Evolutionary conservation across 495 filamentous ascomycete species (phyloP).

Genomic region (Tuber borchii): DNA sequence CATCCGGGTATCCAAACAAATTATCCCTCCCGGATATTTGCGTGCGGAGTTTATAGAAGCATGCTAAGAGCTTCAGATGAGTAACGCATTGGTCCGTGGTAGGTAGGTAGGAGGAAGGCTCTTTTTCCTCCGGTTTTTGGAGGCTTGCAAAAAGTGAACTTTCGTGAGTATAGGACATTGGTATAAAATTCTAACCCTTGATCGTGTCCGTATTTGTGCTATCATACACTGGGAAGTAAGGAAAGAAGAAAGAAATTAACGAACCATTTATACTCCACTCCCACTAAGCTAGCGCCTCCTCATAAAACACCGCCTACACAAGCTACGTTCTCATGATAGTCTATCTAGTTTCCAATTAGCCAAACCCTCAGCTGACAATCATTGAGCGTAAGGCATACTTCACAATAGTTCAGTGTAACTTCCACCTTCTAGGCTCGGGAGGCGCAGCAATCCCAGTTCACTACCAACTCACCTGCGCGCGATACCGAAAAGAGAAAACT

Average conservation of each 20-base stretch:
- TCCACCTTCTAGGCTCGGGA: neutral
- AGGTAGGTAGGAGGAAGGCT: neutral
- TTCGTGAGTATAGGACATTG: neutral
- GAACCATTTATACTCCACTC: neutral
- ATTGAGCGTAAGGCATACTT: neutral
- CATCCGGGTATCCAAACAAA: neutral
- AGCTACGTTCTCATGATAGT: neutral
- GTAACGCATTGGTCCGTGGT: neutral
- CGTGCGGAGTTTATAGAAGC: neutral
- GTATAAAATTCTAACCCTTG: neutral
- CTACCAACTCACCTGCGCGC: neutral
- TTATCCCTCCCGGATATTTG: neutral
- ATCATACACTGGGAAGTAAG: neutral
- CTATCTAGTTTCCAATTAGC: neutral
- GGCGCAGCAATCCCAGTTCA: neutral
- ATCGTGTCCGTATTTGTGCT: neutral
- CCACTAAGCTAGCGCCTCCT: neutral
- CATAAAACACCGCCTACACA: neutral
- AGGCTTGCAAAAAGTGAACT: neutral
- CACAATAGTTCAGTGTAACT: neutral
- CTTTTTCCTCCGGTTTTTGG: neutral
- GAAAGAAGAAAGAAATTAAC: neutral
- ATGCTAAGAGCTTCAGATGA: neutral
- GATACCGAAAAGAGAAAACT: neutral
- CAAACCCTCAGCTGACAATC: neutral